Evolutionary conservation across 768 basidiomycete genomes (phyloP), one percentile per base, ranked within the genome.

Genomic region (Lepiota brunneoincarnata): DNA sequence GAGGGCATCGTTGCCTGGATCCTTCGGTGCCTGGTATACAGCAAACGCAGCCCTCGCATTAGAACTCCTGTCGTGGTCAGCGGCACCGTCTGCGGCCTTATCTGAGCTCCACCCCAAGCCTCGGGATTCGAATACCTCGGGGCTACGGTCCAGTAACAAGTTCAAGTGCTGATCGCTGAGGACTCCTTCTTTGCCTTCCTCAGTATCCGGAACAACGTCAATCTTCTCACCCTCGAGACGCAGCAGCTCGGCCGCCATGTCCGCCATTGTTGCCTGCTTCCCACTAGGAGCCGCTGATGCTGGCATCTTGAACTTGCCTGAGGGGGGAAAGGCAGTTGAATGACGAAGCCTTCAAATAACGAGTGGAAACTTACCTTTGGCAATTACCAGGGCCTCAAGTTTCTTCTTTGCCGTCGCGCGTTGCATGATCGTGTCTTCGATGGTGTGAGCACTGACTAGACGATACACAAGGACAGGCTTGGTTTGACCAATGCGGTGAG

Each of bases 401-500:
- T 91, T 87, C 42, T 91, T 81, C 72, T 93, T 93, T 74, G 91
- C 89, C 6, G 79, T 78, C 5, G 91, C 91, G n/a, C 84, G 80
- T 63, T 92, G 82, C 79, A 98, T 85, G 62, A 98, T 93, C 68
- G 86, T 89, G 37, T 87, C 89, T 74, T 99, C 96, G 61, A 99
- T 79, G 2, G 93, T 97, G 68, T 94, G 88, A 4, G 83, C 86
- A 18, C 86, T 89, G 35, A 96, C 83, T 3, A 98, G 76, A 36
- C 96, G 79, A 73, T 92, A 96, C 54, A 97, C 85, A 40, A 97
- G 76, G 49, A 97, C 93, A 0, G 93, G 93, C 59, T 76, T 86
- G 24, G 84, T 97, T 71, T 98, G 96, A 1, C 96, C 96, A 44
- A 99, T 98, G 10, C 97, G 84, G 69, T 99, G 96, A 0, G 94